These are phyloP conservation scores for Rosa lucieae DNA, from an alignment of 306 rosid genomes.

Conservation along the genomic window DNA sequence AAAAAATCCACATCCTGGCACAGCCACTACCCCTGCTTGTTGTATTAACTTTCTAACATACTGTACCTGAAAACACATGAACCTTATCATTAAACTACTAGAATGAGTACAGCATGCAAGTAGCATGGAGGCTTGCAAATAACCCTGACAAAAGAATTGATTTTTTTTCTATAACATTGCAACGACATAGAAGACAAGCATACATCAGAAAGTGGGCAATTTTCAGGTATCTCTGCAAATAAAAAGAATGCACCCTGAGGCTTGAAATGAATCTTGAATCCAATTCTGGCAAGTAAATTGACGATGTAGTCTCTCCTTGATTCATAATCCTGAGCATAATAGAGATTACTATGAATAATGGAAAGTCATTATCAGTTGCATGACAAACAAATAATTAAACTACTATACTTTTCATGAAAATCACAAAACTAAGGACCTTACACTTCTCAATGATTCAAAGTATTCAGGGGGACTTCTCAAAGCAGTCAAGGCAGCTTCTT, in stretches of 20 bases:
- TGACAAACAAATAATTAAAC: background rate
- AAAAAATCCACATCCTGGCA: conserved; percentile 81
- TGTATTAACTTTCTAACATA: conserved; percentile 66
- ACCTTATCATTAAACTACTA: background rate
- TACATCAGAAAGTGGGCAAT: conserved; percentile 69
- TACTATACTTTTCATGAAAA: background rate
- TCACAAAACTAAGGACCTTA: conserved; percentile 25
- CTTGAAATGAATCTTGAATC: conserved; percentile 64
- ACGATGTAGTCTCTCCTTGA: conserved; percentile 65
- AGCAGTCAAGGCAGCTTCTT: conserved; percentile 86
- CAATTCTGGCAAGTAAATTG: conserved; percentile 55
- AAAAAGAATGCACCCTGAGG: conserved; percentile 83
- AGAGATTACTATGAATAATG: conserved; percentile 12
- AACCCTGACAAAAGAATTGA: conserved; percentile 1
- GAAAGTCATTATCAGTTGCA: conserved; percentile 3
- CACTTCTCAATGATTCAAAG: conserved; percentile 62
- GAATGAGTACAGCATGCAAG: conserved; percentile 1
- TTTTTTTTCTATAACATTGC: background rate
- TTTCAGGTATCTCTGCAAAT: conserved; percentile 76
- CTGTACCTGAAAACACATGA: conserved; percentile 50
- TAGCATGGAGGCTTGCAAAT: background rate
- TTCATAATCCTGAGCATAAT: conserved; percentile 62
- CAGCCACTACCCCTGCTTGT: conserved; percentile 83
- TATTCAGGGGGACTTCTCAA: conserved; percentile 63
- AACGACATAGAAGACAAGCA: conserved; percentile 20